Percentiles rank a stretch among this genome's conserved stretches.
Evolutionary conservation across 306 rosid genomes (phyloP).

Genomic region (Morella rubra): DNA sequence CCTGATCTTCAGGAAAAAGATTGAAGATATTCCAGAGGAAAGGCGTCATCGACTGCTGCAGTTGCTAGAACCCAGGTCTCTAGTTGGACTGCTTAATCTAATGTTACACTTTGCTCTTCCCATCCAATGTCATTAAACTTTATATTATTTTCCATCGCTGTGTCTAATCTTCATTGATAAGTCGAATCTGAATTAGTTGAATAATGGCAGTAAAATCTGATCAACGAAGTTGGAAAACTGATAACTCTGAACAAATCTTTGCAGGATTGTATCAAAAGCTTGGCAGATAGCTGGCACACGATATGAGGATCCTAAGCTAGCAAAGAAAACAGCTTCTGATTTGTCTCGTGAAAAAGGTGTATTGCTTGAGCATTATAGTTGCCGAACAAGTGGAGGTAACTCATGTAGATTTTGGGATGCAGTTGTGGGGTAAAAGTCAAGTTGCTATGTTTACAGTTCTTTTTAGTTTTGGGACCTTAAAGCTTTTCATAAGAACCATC

Average conservation of each 20-base stretch:
- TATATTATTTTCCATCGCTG: neutral
- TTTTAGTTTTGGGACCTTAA: neutral
- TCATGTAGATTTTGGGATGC: constrained; percentile 17
- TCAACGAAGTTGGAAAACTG: constrained; percentile 22
- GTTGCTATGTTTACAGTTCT: constrained; percentile 15
- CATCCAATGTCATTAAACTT: neutral
- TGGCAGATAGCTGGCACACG: constrained; percentile 88
- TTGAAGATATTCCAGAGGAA: constrained; percentile 79
- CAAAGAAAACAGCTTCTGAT: constrained; percentile 52
- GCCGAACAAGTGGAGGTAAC: constrained; percentile 74
- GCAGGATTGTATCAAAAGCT: constrained; percentile 74
- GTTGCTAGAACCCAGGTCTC: constrained; percentile 67
- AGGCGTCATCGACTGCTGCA: constrained; percentile 67
- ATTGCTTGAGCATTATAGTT: constrained; percentile 58
- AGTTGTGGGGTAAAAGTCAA: constrained; percentile 19
- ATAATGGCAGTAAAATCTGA: neutral
- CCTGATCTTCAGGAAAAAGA: constrained; percentile 67
- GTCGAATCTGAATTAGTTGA: neutral
- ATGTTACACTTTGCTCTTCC: neutral
- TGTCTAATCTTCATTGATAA: neutral
- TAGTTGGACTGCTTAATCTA: neutral
- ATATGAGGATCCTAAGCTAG: constrained; percentile 68
- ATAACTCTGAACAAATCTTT: constrained; percentile 31
- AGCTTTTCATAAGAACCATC: neutral
- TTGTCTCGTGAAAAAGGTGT: constrained; percentile 35